Evolutionary conservation across 768 basidiomycete genomes (phyloP).

Genomic region (Leccinellum rugosiceps): DNA sequence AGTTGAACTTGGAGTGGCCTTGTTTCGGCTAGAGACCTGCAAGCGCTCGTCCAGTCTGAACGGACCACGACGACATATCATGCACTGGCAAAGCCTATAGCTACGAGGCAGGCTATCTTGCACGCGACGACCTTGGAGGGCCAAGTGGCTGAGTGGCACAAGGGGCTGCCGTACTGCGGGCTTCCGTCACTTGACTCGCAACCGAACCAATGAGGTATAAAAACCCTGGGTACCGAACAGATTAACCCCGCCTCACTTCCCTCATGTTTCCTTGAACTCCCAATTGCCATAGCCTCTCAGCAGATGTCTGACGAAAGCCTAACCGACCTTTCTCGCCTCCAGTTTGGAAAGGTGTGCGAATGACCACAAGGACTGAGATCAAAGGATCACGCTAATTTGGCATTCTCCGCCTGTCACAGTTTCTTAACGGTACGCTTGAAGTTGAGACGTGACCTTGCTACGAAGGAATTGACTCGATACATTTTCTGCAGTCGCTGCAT

Average conservation of each 20-base stretch:
- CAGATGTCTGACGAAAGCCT: neutral
- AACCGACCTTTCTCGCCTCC: constrained; percentile 15
- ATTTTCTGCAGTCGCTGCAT: constrained; percentile 13
- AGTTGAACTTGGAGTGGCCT: too few species aligned
- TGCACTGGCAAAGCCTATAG: too few species aligned
- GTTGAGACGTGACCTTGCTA: neutral
- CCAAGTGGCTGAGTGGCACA: too few species aligned
- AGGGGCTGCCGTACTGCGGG: too few species aligned
- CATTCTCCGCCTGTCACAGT: neutral
- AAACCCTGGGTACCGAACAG: neutral
- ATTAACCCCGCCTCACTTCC: too few species aligned
- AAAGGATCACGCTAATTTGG: neutral
- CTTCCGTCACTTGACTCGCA: neutral
- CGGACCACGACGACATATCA: too few species aligned
- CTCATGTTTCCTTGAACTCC: neutral
- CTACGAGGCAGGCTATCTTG: too few species aligned
- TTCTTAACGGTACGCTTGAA: constrained; percentile 15
- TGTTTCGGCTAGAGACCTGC: too few species aligned
- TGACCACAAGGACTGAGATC: neutral
- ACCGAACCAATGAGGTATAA: neutral
- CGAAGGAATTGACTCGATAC: neutral
- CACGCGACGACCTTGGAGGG: too few species aligned
- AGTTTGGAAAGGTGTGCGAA: constrained; percentile 20
- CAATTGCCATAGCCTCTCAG: constrained; percentile 4
- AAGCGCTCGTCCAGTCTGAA: too few species aligned